Conservation (phyloP, 768 basidiomycete genomes). For the Brasilioporus rufonigricans region DNA sequence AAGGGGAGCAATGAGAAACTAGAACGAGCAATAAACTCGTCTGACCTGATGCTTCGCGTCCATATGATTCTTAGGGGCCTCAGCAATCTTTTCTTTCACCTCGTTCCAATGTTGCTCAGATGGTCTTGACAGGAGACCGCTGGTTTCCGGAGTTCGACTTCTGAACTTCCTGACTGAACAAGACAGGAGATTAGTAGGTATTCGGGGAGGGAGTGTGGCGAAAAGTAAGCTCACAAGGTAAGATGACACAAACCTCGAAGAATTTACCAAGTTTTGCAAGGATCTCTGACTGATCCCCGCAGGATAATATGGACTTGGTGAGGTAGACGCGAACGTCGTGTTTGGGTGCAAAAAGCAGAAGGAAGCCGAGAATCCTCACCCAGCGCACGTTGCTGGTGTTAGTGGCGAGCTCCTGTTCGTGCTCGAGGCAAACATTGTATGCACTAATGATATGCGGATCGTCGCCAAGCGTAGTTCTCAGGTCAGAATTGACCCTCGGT, state of each 20-base stretch:
- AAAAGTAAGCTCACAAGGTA: constrained; percentile 3
- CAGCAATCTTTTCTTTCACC: not conserved
- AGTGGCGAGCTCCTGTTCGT: not conserved
- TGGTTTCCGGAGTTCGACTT: constrained; percentile 20
- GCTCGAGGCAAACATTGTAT: not conserved
- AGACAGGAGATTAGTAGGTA: not conserved
- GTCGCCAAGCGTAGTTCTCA: too few relatives aligned
- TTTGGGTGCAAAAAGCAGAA: constrained; percentile 5
- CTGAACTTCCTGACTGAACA: constrained; percentile 13
- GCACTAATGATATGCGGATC: not conserved
- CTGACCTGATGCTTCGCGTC: constrained; percentile 4
- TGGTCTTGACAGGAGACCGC: constrained; percentile 11
- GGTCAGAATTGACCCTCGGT: too few relatives aligned
- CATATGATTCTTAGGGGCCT: not conserved
- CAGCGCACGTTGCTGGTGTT: not conserved
- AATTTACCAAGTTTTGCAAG: not conserved
- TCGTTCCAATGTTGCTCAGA: constrained; percentile 10
- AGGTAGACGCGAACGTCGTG: constrained; percentile 1
- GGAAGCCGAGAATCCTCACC: constrained; percentile 6
- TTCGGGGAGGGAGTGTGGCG: not conserved
- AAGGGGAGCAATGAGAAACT: not conserved
- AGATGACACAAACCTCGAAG: constrained; percentile 3
- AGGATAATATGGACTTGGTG: constrained; percentile 1
- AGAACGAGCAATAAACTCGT: not conserved
- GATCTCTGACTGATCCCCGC: not conserved